Evolutionary conservation across 78 protist genomes (phyloP).

Genomic region (Chrysochromulina tobinii): DNA sequence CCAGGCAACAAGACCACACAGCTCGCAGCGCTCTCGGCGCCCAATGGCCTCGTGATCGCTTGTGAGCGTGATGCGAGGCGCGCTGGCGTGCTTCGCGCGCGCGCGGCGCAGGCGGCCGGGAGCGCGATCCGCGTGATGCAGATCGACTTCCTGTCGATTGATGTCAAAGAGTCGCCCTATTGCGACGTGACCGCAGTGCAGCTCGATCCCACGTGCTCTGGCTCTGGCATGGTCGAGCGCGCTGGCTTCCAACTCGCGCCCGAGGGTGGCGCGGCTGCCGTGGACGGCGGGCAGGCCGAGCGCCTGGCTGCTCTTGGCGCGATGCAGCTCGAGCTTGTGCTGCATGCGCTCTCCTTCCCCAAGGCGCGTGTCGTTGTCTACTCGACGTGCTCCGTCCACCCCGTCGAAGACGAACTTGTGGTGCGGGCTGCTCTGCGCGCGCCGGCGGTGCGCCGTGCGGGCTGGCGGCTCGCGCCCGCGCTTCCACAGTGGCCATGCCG

Average conservation of each 20-base stretch:
- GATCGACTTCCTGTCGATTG: not conserved
- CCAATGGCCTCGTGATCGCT: slow-evolving; percentile 26
- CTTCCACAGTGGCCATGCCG: slow-evolving; percentile 43
- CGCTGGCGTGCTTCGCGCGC: not conserved
- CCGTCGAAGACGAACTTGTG: slow-evolving; percentile 65
- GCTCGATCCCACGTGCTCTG: slow-evolving; percentile 64
- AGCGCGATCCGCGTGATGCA: not conserved
- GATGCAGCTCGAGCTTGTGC: slow-evolving; percentile 11
- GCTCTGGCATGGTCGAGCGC: slow-evolving; percentile 26
- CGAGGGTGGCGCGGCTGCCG: not conserved
- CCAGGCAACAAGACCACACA: slow-evolving; percentile 74
- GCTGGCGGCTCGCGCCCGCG: not conserved
- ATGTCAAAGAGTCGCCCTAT: not conserved
- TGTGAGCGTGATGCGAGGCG: slow-evolving; percentile 32
- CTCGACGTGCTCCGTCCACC: slow-evolving; percentile 68
- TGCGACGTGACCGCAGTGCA: not conserved
- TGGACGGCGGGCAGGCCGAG: not conserved
- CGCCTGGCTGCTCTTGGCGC: not conserved
- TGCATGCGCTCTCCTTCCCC: slow-evolving; percentile 59
- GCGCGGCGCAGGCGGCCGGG: not conserved
- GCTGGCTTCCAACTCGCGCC: not conserved
- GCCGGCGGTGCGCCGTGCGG: not conserved
- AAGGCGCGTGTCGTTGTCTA: slow-evolving; percentile 32
- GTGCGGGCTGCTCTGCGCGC: slow-evolving; percentile 16
- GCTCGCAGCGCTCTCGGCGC: not conserved